phyloP scores from a whole-genome alignment of 495 filamentous ascomycete species.

The Immersiella caudata region DNA sequence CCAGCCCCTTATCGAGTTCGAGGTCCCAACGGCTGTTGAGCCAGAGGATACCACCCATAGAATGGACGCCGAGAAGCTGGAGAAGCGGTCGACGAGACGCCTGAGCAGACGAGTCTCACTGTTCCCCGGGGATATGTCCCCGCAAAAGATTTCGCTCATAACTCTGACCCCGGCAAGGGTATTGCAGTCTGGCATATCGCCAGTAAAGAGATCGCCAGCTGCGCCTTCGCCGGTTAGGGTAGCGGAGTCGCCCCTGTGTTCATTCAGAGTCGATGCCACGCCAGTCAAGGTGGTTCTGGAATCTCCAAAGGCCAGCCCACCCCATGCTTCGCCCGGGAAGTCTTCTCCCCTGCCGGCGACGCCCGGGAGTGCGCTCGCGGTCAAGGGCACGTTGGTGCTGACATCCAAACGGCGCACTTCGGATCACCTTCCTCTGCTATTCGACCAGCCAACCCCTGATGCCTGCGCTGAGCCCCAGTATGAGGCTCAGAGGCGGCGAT shows the following conservation, averaged over 20 bases:
- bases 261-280: conserved; percentile 32
- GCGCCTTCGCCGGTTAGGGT: conserved; percentile 30
- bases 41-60: conserved; percentile 22
- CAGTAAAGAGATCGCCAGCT: conserved; percentile 27
- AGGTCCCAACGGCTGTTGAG: conserved; percentile 19
- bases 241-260: conserved; percentile 31
- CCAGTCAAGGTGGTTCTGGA: conserved; percentile 35
- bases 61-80: conserved; percentile 30
- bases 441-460: conserved; percentile 35
- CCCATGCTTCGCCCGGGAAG: conserved; percentile 28
- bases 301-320: conserved; percentile 28
- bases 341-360: conserved; percentile 15
- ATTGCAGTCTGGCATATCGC: conserved; percentile 22
- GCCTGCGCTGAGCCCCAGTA: conserved; percentile 25
- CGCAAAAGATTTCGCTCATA: conserved; percentile 26
- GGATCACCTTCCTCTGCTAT: conserved; percentile 33
- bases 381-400: not conserved
- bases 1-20: conserved; percentile 30
- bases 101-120: conserved; percentile 37
- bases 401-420: not conserved
- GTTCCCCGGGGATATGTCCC: conserved; percentile 28
- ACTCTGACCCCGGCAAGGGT: conserved; percentile 25
- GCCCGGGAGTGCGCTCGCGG: not conserved
- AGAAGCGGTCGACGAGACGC: conserved; percentile 30
- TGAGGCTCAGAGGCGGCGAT: conserved; percentile 34